Percentiles rank a stretch among this genome's conserved stretches.
phyloP scores from a whole-genome alignment of 176 grass and related monocot species.

The Chrysopogon serrulatus region DNA sequence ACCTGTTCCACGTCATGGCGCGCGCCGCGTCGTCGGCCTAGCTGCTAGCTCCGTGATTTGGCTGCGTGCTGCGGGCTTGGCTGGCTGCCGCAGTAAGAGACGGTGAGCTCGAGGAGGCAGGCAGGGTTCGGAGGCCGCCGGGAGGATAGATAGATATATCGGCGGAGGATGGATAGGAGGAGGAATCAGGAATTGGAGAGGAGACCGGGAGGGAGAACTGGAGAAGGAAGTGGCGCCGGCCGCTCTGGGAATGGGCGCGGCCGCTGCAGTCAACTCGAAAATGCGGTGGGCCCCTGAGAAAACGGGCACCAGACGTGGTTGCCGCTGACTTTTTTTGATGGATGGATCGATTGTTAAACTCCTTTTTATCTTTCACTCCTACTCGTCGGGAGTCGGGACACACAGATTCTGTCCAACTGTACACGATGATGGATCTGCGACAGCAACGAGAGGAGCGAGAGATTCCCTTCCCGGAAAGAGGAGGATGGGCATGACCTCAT shows the following conservation, averaged over 20 bases:
- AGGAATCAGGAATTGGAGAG: neutral
- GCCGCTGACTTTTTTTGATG: no score
- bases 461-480: neutral
- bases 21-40: neutral
- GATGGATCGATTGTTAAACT: neutral
- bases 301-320: neutral
- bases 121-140: no score
- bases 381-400: neutral
- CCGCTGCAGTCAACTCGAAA: conserved; percentile 18
- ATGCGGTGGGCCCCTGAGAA: neutral
- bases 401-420: neutral
- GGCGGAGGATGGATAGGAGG: no score
- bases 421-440: no score
- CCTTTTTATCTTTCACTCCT: no score
- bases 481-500: neutral
- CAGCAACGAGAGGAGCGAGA: no score
- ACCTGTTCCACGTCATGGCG: conserved; percentile 34
- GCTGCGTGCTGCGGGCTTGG: no score
- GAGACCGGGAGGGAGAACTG: no score
- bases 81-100: no score
- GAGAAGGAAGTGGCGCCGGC: neutral
- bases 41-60: no score
- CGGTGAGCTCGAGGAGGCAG: no score
- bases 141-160: neutral
- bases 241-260: neutral